Evolutionary conservation across 2,329 filamentous ascomycete genomes (phyloP).

Genomic region (Talaromyces funiculosus): DNA sequence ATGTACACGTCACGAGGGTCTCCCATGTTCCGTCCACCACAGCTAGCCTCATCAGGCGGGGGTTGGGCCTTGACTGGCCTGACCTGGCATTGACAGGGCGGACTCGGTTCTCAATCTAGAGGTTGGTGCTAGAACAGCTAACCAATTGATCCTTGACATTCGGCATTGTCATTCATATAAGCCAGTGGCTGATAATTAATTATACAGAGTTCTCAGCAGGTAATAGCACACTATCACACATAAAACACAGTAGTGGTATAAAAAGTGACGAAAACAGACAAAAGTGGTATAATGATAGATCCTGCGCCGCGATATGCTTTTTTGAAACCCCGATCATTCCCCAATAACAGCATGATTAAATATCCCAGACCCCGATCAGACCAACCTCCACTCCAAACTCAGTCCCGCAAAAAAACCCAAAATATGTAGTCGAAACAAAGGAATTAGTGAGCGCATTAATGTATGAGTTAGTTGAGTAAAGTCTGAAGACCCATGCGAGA

Average conservation of each 20-base stretch:
- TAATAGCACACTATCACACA: not conserved
- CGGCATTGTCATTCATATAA: not conserved
- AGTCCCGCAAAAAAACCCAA: constrained; percentile 1
- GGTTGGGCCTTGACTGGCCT: not conserved
- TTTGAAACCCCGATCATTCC: not conserved
- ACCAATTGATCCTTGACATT: not conserved
- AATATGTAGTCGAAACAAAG: not conserved
- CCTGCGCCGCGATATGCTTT: constrained; percentile 6
- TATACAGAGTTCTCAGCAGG: not conserved
- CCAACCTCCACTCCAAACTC: not conserved
- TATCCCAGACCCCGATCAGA: not conserved
- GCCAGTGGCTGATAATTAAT: not conserved
- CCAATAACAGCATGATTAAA: not conserved
- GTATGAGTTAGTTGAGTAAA: constrained; percentile 30
- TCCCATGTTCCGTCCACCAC: not conserved
- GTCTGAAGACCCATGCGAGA: constrained; percentile 37
- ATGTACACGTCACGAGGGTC: constrained; percentile 9
- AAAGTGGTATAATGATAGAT: constrained; percentile 1
- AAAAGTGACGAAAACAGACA: not conserved
- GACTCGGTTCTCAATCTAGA: not conserved
- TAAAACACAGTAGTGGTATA: not conserved
- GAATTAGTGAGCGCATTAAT: not conserved
- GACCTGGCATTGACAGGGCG: constrained; percentile 4
- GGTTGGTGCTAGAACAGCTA: not conserved
- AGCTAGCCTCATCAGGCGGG: not conserved